These are phyloP conservation scores for Erythrophleum ivorense DNA, from an alignment of 331 rosid species.

Conservation along the genomic window DNA sequence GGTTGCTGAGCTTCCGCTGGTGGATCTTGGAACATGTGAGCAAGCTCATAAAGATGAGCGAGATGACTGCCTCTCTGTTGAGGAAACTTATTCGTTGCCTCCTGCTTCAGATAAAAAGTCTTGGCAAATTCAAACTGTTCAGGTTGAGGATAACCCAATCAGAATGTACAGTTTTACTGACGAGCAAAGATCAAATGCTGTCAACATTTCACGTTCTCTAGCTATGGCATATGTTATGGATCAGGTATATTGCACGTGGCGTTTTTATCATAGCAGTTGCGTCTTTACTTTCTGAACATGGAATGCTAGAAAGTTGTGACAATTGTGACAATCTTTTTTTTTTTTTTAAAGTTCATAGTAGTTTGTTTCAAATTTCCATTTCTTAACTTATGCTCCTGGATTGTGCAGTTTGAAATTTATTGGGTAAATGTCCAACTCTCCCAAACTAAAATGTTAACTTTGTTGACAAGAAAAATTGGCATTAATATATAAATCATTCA, in stretches of 20 bases:
- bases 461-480: neutral
- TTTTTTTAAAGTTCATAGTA: conserved; percentile 24
- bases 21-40: conserved; percentile 55
- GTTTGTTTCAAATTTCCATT: conserved; percentile 27
- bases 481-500: conserved; percentile 6
- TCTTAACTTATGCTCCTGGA: conserved; percentile 31
- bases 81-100: conserved; percentile 61
- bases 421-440: neutral
- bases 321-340: neutral
- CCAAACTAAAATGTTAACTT: neutral
- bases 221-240: conserved; percentile 98
- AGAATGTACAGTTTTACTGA: conserved; percentile 58
- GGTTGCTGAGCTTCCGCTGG: conserved; percentile 85
- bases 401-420: conserved; percentile 29
- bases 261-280: neutral
- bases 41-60: conserved; percentile 48
- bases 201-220: conserved; percentile 77
- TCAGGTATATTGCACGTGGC: conserved; percentile 62
- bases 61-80: conserved; percentile 44
- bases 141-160: conserved; percentile 47
- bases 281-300: conserved; percentile 1
- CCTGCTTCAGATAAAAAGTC: conserved; percentile 56
- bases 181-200: conserved; percentile 74
- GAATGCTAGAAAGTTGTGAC: conserved; percentile 23
- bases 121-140: conserved; percentile 51